Evolutionary conservation across 768 basidiomycete species (phyloP), one percentile per base, ranked within the genome.

Genomic region (Termitomyces sp.): DNA sequence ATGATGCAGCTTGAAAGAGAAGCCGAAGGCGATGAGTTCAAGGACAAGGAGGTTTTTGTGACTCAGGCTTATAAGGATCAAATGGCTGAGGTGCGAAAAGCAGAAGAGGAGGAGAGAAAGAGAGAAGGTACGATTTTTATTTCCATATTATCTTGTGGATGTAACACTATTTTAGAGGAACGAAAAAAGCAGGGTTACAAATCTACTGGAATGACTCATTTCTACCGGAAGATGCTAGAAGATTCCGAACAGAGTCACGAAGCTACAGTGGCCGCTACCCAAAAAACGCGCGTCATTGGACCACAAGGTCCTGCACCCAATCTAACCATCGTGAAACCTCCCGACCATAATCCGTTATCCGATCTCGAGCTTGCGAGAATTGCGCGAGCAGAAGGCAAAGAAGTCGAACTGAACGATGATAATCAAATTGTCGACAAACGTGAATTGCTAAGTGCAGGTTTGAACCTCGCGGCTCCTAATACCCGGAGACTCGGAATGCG

Each of bases 61-160:
- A 99, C 97, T 0, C 92, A 94, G 67, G 94, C 93, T 26, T 99
- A 99, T 76, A 95, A 94, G 71, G 89, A 92, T 51, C 97, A 98
- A 73, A 91, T 97, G 86, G 95, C 85, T 50, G 91, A 95, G 73
- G 85, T 98, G 6, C 80, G 93, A 58, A 82, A 75, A 68, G 93
- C 95, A 0, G 97, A 98, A 69, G 93, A 94, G 69, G 96, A 98
- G 67, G 97, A 98, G 72, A 89, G 80, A 73, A 73, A 77, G 66
- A 80, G 88, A 64, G 96, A 98, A 75, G 97, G 96, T 93, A 62
- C 48, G 82, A 23, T 76, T 14, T 50, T 51, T 10, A 18, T 23
- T 23, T 33, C 5, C 23, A n/a, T 26, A n/a, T 40, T 20, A 13
- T 14, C 33, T 51, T n/a, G 20, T 38, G 58, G 30, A 55, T 49